These are phyloP conservation scores for Eruca vesicaria DNA, from an alignment of 441 rosid genomes.

Conservation along the genomic window DNA sequence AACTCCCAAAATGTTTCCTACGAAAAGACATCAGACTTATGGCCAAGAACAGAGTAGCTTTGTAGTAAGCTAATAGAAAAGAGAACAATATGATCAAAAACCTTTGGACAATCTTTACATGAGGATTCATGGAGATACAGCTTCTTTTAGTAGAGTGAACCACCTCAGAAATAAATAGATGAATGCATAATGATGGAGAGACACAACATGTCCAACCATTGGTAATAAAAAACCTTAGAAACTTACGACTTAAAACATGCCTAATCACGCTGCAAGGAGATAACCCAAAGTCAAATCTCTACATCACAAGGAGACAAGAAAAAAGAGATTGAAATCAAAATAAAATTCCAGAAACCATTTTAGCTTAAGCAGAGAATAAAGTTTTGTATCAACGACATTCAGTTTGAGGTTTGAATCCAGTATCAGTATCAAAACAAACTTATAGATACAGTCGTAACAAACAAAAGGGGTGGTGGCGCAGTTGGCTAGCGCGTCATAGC, in stretches of 20 bases:
- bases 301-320: slow-evolving; percentile 4
- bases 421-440: not conserved
- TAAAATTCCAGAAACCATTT: not conserved
- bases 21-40: too few relatives aligned
- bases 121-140: slow-evolving; percentile 15
- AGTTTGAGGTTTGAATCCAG: not conserved
- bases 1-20: slow-evolving; percentile 37
- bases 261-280: not conserved
- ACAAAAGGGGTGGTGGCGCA: slow-evolving; percentile 94
- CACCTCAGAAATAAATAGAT: slow-evolving; percentile 39
- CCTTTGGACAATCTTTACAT: slow-evolving; percentile 34
- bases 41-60: not conserved
- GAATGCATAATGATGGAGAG: slow-evolving; percentile 44
- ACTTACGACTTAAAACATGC: slow-evolving; percentile 33
- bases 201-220: slow-evolving; percentile 51
- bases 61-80: not conserved
- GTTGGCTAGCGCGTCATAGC: slow-evolving; percentile 99
- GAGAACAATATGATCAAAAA: slow-evolving; percentile 3
- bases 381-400: not conserved
- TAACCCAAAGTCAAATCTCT: not conserved
- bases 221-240: not conserved
- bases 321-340: not conserved
- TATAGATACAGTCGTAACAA: not conserved
- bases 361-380: not conserved
- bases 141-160: slow-evolving; percentile 25